Conservation (phyloP, 805 yeast species). For the Maudiozyma turicensis region DNA sequence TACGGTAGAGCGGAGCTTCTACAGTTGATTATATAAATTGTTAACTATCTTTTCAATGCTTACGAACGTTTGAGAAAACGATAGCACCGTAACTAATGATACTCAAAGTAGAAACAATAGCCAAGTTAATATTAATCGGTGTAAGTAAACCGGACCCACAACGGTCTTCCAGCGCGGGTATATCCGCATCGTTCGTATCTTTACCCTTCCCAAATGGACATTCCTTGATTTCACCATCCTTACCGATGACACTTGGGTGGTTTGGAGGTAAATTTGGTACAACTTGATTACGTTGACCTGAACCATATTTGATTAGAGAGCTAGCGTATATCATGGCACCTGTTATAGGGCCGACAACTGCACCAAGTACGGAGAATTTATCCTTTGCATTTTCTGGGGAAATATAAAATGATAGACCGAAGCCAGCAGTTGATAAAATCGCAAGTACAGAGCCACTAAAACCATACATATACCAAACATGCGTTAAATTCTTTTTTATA, state of each 20-base stretch:
- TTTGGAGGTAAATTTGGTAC: slow-evolving; percentile 7
- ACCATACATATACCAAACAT: slow-evolving; percentile 18
- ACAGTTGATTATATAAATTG: too few species aligned
- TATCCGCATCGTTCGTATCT: not conserved
- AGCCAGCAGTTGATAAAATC: slow-evolving; percentile 40
- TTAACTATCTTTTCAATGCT: not conserved
- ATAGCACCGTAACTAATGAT: not conserved
- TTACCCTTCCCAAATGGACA: slow-evolving; percentile 9
- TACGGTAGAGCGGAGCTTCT: too few species aligned
- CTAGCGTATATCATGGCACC: slow-evolving; percentile 6
- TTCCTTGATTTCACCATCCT: slow-evolving; percentile 6
- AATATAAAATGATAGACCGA: slow-evolving; percentile 39
- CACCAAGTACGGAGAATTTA: slow-evolving; percentile 5
- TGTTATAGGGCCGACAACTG: slow-evolving; percentile 8
- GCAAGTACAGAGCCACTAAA: slow-evolving; percentile 31
- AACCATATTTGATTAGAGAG: not conserved
- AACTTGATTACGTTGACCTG: not conserved
- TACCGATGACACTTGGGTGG: slow-evolving; percentile 8
- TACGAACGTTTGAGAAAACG: not conserved
- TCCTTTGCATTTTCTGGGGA: slow-evolving; percentile 1
- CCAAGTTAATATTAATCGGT: slow-evolving; percentile 4
- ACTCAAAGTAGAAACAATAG: slow-evolving; percentile 2
- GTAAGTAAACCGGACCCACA: not conserved
- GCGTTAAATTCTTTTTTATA: slow-evolving; percentile 10
- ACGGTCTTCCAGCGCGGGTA: not conserved